Evolutionary conservation across 2,329 filamentous ascomycete species (phyloP), one percentile per base, ranked within the genome.

Genomic region (Cytospora paraplurivora): DNA sequence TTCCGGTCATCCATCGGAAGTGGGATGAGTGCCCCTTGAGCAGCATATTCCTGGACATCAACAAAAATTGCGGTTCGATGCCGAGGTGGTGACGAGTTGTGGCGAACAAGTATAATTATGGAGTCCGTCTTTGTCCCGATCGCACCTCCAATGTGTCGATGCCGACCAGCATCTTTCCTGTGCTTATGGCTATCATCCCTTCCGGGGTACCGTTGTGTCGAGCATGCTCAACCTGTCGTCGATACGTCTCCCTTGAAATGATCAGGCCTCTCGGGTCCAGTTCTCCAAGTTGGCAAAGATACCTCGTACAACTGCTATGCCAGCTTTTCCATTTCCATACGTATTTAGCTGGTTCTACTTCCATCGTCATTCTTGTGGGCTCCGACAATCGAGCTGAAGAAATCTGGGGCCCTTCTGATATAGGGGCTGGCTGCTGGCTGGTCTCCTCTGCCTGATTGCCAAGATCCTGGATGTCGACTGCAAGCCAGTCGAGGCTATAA

Each of bases 111-210:
- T n/a, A n/a, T n/a, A n/a, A n/a, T n/a, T n/a, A n/a, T 6, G 6
- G 10, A 10, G 13, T 49, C 51, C n/a, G 11, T 38, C 32, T 49
- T 27, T 41, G 12, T 50, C 51, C 41, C 10, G 49, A 21, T 1
- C 37, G 52, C 51, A 13, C 32, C 21, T 50, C 51, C 33, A 55
- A 32, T 38, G 5, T 61, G 32, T 44, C 41, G 35, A 50, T 55
- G 41, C 51, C 33, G 19, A 21, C 41, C 21, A 49, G 41, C 13
- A 37, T n/a, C 38, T 17, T 13, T 12, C 19, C 8, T 13, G 33
- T 19, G 49, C 19, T 59, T 15, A 4, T 44, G 19, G 15, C 12
- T 55, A 15, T 11, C 27, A 55, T 11, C 38, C 38, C 19, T 50
- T 19, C 33, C n/a, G 58, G 35, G 37, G 1, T 17, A 12, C 32